Evolutionary conservation across 108 stramenopile genomes (phyloP).

Genomic region (Epithemia pelagica): DNA sequence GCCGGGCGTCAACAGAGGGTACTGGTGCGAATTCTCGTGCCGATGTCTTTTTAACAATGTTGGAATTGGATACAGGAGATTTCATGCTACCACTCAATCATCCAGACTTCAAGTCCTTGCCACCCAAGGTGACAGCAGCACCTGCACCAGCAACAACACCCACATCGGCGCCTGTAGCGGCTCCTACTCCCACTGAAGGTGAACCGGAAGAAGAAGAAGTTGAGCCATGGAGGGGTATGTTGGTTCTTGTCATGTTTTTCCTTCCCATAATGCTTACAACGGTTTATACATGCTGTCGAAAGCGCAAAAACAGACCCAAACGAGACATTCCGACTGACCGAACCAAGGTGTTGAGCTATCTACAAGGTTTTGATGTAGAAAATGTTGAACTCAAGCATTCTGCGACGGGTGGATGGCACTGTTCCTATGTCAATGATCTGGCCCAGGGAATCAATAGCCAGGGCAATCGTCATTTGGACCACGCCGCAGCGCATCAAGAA

Average conservation of each 20-base stretch:
- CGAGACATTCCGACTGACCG: slow-evolving; percentile 11
- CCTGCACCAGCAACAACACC: background rate
- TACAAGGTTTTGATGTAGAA: slow-evolving; percentile 43
- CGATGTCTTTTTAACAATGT: slow-evolving; percentile 17
- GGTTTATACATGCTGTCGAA: background rate
- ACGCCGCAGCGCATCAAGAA: background rate
- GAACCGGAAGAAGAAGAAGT: background rate
- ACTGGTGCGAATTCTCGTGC: background rate
- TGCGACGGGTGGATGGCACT: slow-evolving; percentile 59
- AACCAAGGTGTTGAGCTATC: slow-evolving; percentile 21
- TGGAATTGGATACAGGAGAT: slow-evolving; percentile 8
- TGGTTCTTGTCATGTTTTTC: background rate
- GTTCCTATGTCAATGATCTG: slow-evolving; percentile 40
- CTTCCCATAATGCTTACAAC: background rate
- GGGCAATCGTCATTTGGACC: background rate
- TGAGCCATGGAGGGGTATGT: slow-evolving; percentile 2
- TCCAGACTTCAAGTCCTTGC: background rate
- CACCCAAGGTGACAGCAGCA: background rate
- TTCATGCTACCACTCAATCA: slow-evolving; percentile 9
- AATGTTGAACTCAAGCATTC: slow-evolving; percentile 46
- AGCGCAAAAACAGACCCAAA: background rate
- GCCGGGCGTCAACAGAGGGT: background rate
- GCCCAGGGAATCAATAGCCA: slow-evolving; percentile 21
- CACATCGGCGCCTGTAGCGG: background rate
- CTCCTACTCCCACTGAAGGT: background rate